Percentiles rank a stretch among this genome's conserved stretches.
Evolutionary conservation across 108 stramenopile genomes (phyloP).

Genomic region (Nitzschia palea): DNA sequence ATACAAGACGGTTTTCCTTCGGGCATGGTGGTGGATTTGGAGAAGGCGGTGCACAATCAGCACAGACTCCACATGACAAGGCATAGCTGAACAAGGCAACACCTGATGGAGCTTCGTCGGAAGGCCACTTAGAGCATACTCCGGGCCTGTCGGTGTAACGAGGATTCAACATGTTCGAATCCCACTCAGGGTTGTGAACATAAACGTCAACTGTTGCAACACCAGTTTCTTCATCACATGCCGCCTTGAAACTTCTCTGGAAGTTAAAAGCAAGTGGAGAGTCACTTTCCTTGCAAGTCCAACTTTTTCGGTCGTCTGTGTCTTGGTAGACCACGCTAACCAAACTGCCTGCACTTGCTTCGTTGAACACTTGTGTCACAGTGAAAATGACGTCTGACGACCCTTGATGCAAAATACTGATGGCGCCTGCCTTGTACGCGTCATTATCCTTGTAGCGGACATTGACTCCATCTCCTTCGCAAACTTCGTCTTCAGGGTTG

Average conservation of each 20-base stretch:
- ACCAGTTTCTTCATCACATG: not conserved
- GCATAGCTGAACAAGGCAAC: not conserved
- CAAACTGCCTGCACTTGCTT: not conserved
- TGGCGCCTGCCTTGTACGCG: not conserved
- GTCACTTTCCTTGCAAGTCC: not conserved
- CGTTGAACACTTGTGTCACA: not conserved
- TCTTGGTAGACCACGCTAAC: not conserved
- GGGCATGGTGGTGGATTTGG: not conserved
- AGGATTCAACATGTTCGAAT: not conserved
- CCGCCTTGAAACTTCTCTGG: not conserved
- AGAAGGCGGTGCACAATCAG: not conserved
- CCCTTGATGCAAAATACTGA: not conserved
- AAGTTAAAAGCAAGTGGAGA: not conserved
- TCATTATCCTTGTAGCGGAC: not conserved
- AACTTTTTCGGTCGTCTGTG: not conserved
- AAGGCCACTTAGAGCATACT: not conserved
- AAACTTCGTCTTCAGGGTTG: not conserved
- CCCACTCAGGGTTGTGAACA: not conserved
- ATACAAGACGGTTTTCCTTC: not conserved
- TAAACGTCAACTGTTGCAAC: not conserved
- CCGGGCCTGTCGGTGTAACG: not conserved
- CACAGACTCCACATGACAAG: not conserved
- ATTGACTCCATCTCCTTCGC: not conserved
- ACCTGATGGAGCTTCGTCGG: not conserved
- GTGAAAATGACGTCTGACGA: not conserved